phyloP scores from a whole-genome alignment of 345 rosid genomes.

The Eucalyptus camaldulensis region DNA sequence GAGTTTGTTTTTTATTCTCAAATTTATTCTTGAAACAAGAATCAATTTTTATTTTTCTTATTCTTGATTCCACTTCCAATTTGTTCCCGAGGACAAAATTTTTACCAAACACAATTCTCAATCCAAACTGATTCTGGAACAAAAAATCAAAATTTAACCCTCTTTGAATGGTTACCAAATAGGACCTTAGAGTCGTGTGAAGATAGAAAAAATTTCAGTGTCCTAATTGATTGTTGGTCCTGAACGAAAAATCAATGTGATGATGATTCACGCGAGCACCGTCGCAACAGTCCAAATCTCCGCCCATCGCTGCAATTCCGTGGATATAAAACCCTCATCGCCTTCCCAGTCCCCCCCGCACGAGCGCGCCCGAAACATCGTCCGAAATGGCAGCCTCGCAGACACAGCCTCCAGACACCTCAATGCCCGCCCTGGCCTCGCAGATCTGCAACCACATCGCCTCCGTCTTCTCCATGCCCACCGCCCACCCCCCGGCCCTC shows the following conservation, averaged over 20 bases:
- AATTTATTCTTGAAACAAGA: no score
- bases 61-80: no score
- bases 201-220: background rate
- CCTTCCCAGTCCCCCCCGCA: background rate
- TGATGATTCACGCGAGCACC: background rate
- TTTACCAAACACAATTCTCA: no score
- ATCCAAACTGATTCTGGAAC: no score
- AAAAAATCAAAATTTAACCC: no score
- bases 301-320: background rate
- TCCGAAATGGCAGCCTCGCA: background rate
- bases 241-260: background rate
- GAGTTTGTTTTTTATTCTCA: no score
- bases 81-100: no score
- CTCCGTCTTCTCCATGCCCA: conserved; percentile 43
- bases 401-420: background rate
- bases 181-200: no score
- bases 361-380: background rate
- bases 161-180: no score
- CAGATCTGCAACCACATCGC: conserved; percentile 55
- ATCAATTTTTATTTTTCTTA: no score
- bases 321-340: background rate
- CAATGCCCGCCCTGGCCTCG: conserved; percentile 25
- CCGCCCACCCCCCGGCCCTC: conserved; percentile 29
- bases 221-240: background rate
- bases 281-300: background rate